These are phyloP conservation scores for Talaromyces amestolkiae DNA, from an alignment of 2,329 filamentous ascomycete species.

Conservation along the genomic window DNA sequence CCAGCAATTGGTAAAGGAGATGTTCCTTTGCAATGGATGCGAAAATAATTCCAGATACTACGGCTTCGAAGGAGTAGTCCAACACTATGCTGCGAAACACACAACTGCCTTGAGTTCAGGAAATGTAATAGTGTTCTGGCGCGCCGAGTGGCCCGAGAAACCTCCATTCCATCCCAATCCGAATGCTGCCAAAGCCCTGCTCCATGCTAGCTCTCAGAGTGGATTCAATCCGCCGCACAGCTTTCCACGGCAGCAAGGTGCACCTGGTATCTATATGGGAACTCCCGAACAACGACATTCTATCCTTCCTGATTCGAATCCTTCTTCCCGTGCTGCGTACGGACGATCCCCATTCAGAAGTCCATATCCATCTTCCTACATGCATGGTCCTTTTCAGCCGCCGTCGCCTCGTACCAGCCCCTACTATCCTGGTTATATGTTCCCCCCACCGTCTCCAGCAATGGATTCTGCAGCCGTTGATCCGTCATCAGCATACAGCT, in stretches of 20 bases:
- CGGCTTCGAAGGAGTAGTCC: conserved; percentile 73
- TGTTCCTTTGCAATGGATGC: conserved; percentile 74
- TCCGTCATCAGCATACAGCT: conserved; percentile 24
- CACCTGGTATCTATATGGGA: conserved; percentile 21
- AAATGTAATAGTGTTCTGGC: conserved; percentile 74
- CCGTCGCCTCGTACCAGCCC: conserved; percentile 29
- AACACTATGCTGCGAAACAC: conserved; percentile 82
- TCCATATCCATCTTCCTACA: conserved; percentile 29
- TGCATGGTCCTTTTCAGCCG: conserved; percentile 30
- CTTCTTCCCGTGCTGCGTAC: conserved; percentile 32
- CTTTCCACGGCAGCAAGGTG: conserved; percentile 21
- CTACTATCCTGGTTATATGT: conserved; percentile 27
- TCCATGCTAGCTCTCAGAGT: conserved; percentile 34
- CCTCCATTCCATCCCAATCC: conserved; percentile 69
- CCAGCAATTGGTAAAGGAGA: conserved; percentile 64
- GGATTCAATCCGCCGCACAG: conserved; percentile 22
- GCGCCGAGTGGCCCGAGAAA: conserved; percentile 73
- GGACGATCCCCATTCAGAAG: conserved; percentile 31
- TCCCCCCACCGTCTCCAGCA: conserved; percentile 24
- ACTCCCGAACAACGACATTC: conserved; percentile 21
- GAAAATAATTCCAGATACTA: conserved; percentile 65
- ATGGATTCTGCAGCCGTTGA: conserved; percentile 24
- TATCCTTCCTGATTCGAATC: conserved; percentile 22
- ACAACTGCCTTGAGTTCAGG: conserved; percentile 67
- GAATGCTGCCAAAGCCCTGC: conserved; percentile 42